Evolutionary conservation across 2,329 filamentous ascomycete genomes (phyloP).

Genomic region (Nannizzia gypsea): DNA sequence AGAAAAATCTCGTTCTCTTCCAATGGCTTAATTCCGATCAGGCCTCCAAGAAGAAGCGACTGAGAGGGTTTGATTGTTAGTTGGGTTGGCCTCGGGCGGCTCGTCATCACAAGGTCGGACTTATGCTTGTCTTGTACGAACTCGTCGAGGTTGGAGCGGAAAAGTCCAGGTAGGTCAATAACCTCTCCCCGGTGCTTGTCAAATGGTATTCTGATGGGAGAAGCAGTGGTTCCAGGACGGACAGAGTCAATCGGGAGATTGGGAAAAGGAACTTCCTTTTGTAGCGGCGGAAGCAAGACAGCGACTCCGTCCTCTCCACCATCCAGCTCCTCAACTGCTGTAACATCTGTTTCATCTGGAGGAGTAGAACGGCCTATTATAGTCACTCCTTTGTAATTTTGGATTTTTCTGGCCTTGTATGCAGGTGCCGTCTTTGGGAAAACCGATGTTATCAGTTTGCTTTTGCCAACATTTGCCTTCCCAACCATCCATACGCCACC

Average conservation of each 20-base stretch:
- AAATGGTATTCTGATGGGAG: constrained; percentile 85
- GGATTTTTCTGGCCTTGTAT: constrained; percentile 8
- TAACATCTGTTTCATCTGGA: background rate
- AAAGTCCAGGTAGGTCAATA: constrained; percentile 80
- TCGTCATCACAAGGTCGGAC: constrained; percentile 63
- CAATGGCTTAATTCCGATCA: constrained; percentile 75
- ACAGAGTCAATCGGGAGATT: constrained; percentile 76
- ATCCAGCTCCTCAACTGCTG: background rate
- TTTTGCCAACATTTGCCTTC: constrained; percentile 98
- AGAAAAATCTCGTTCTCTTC: constrained; percentile 56
- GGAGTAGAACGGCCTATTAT: constrained; percentile 1
- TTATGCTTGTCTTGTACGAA: constrained; percentile 58
- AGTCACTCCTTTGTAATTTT: background rate
- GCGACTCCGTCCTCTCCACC: constrained; percentile 14
- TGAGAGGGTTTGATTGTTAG: constrained; percentile 60
- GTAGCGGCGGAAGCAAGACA: constrained; percentile 56
- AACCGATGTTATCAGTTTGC: constrained; percentile 73
- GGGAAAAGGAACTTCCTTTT: constrained; percentile 62
- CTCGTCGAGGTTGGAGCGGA: constrained; percentile 58
- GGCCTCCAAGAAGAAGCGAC: constrained; percentile 71
- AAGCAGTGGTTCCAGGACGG: constrained; percentile 85
- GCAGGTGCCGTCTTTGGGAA: constrained; percentile 58
- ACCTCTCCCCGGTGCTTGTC: constrained; percentile 68
- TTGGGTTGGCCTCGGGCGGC: constrained; percentile 61
- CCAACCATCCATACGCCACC: constrained; percentile 92